These are phyloP conservation scores for Raphanus sativus DNA, from an alignment of 345 rosid genomes.

Conservation along the genomic window DNA sequence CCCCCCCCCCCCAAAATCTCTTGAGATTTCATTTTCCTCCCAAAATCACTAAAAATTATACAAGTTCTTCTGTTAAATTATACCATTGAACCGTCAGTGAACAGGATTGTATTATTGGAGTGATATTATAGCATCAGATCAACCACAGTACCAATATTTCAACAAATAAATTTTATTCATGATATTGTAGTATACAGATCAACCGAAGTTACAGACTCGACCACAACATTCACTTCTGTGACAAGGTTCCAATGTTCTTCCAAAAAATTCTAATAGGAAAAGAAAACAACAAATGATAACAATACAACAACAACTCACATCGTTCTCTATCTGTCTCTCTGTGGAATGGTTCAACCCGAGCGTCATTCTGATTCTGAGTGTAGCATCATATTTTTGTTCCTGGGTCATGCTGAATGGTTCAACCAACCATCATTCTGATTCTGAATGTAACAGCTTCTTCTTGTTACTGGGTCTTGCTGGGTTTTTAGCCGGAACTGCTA, in stretches of 20 bases:
- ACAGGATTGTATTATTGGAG: neutral
- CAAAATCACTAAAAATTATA: neutral
- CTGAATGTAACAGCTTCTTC: neutral
- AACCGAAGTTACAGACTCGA: conserved; percentile 1
- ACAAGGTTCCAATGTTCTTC: conserved; percentile 2
- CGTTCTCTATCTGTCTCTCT: neutral
- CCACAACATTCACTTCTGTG: conserved; percentile 4
- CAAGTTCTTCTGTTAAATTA: neutral
- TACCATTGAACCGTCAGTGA: neutral
- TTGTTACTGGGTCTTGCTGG: conserved; percentile 1
- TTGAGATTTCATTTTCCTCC: neutral
- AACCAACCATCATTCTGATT: neutral
- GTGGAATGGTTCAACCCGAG: neutral
- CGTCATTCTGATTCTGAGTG: neutral
- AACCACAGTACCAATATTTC: neutral
- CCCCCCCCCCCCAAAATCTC: neutral
- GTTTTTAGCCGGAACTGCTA: neutral
- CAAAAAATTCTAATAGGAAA: neutral
- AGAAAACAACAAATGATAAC: neutral
- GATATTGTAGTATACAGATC: neutral
- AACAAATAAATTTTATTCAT: neutral
- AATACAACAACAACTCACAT: conserved; percentile 17
- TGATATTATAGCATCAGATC: neutral
- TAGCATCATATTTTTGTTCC: neutral
- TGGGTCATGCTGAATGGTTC: neutral